These are phyloP conservation scores for Cyanidium caldarium DNA, from an alignment of 23 red algal species.

Conservation along the genomic window DNA sequence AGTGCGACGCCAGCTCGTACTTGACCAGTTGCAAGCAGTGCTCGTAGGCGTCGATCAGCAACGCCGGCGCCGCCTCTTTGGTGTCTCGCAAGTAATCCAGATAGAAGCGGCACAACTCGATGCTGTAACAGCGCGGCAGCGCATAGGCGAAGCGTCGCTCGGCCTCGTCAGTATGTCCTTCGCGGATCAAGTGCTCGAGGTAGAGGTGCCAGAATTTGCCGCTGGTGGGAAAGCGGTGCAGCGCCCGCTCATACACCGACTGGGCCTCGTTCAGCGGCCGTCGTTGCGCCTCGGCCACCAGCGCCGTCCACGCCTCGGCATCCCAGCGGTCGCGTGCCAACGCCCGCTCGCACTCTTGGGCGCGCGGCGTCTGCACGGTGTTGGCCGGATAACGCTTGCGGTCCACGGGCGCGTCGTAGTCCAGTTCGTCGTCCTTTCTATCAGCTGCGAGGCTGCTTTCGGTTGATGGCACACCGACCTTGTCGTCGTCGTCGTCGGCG, in stretches of 20 bases:
- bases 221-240: slow-evolving; percentile 12
- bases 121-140: slow-evolving; percentile 7
- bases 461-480: no score
- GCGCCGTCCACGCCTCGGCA: slow-evolving; percentile 12
- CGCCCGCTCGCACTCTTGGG: slow-evolving; percentile 2
- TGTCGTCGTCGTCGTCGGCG: no score
- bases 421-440: no score
- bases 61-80: background rate
- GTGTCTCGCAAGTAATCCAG: slow-evolving; percentile 7
- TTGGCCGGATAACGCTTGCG: background rate
- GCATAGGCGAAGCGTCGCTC: slow-evolving; percentile 9
- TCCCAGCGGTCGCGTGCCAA: slow-evolving; percentile 6
- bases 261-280: background rate
- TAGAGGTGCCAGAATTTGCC: slow-evolving; percentile 13
- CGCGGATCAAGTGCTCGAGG: slow-evolving; percentile 9
- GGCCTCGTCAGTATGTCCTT: background rate
- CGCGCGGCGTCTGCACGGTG: background rate
- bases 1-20: background rate
- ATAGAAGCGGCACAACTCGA: slow-evolving; percentile 16
- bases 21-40: background rate
- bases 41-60: slow-evolving; percentile 17
- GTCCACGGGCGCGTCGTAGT: slow-evolving; percentile 3
- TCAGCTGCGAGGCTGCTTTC: no score
- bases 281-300: slow-evolving; percentile 9
- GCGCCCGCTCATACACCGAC: slow-evolving; percentile 1